A percentile compares a stretch with the other conserved stretches of the same genome.
Conservation (phyloP, 257 asterid genomes). For the Nemophila menziesii region DNA sequence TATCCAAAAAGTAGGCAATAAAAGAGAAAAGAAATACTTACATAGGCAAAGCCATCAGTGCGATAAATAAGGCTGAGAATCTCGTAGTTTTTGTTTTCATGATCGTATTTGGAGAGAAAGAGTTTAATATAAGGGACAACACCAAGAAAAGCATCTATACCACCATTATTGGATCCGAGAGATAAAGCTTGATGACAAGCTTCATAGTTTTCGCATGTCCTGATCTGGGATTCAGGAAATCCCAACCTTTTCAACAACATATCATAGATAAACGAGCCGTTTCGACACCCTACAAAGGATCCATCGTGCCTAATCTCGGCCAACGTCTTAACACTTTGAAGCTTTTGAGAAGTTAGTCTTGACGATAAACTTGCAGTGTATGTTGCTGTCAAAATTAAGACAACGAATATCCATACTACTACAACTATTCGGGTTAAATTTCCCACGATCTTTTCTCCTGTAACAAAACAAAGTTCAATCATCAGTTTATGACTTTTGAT, state of each 20-base stretch:
- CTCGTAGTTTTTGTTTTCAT: conserved; percentile 27
- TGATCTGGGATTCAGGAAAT: conserved; percentile 24
- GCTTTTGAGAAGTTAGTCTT: conserved; percentile 27
- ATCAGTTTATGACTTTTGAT: too few species aligned
- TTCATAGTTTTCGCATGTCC: conserved; percentile 11
- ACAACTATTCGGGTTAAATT: conserved; percentile 28
- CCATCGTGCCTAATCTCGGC: conserved; percentile 18
- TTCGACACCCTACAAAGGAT: conserved; percentile 30
- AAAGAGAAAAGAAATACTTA: conserved; percentile 11
- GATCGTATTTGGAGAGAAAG: conserved; percentile 21
- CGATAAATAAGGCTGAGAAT: conserved; percentile 29
- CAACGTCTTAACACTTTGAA: conserved; percentile 23
- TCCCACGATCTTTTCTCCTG: conserved; percentile 31
- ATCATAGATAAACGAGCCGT: conserved; percentile 35
- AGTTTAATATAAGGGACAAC: conserved; percentile 32
- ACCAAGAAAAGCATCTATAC: conserved; percentile 34
- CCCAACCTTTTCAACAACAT: conserved; percentile 21
- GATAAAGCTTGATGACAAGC: conserved; percentile 20
- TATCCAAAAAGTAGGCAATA: too few species aligned
- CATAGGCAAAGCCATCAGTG: conserved; percentile 36
- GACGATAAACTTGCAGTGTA: conserved; percentile 45
- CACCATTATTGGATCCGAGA: conserved; percentile 24
- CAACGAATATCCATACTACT: conserved; percentile 38
- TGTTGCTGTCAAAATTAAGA: conserved; percentile 32
- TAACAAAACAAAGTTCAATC: conserved; percentile 4